phyloP scores from a whole-genome alignment of 2,329 filamentous ascomycete genomes.

The Orbilia ellipsospora region DNA sequence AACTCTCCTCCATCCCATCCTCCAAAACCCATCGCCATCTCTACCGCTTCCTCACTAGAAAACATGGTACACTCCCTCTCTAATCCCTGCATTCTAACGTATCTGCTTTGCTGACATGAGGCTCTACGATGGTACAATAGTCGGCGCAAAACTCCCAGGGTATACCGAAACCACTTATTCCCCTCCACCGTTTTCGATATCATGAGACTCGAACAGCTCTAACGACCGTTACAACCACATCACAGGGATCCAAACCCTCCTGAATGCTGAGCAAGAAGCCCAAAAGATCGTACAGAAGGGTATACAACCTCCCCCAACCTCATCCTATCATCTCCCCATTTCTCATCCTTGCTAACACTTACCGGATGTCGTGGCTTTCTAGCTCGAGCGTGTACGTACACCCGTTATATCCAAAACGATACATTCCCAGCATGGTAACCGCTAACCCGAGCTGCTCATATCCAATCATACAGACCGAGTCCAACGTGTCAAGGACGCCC shows the following conservation, averaged over 20 bases:
- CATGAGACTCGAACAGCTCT: conserved; percentile 61
- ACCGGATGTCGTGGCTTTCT: conserved; percentile 44
- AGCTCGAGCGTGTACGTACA: conserved; percentile 86
- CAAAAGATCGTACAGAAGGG: conserved; percentile 99
- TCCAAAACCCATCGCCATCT: background rate
- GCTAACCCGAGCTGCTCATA: background rate
- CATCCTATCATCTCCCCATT: background rate
- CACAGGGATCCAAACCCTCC: conserved; percentile 54
- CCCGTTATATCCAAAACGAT: background rate
- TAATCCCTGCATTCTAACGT: background rate
- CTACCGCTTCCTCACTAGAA: conserved; percentile 4
- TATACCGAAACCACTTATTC: conserved; percentile 65
- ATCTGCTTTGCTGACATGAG: background rate
- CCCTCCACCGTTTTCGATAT: conserved; percentile 15
- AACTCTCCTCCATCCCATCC: background rate
- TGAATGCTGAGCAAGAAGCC: conserved; percentile 93
- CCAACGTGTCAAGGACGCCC: conserved; percentile 95
- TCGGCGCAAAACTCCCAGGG: conserved; percentile 98
- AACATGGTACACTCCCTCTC: conserved; percentile 38
- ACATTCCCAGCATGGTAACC: conserved; percentile 13
- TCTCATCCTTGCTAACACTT: conserved; percentile 30
- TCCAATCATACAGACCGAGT: conserved; percentile 76
- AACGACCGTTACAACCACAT: conserved; percentile 5
- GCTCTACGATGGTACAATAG: conserved; percentile 65
- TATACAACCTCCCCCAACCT: conserved; percentile 63